Conservation (phyloP, 148 eudicot species). For the Chenopodium album region DNA sequence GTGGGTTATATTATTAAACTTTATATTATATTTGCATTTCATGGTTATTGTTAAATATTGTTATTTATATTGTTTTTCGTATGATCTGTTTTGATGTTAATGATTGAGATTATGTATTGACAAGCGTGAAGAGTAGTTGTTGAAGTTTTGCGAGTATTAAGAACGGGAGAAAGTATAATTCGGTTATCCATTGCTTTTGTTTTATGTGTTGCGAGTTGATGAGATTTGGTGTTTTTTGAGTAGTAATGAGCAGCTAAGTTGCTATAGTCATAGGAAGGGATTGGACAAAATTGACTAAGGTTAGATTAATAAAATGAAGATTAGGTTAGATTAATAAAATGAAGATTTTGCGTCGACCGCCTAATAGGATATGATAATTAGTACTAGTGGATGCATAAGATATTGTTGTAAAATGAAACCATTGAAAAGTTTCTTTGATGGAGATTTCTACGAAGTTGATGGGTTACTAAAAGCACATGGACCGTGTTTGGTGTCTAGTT, state of each 20-base stretch:
- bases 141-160: too few relatives aligned
- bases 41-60: too few relatives aligned
- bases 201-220: background rate
- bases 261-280: background rate
- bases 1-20: constrained; percentile 12
- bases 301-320: background rate
- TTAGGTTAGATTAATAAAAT: constrained; percentile 7
- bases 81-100: too few relatives aligned
- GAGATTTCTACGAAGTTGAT: constrained; percentile 32
- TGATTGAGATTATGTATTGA: too few relatives aligned
- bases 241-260: constrained; percentile 10
- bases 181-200: background rate
- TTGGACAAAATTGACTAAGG: constrained; percentile 13
- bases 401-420: constrained; percentile 2
- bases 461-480: constrained; percentile 32
- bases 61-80: too few relatives aligned
- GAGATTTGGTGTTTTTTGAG: background rate
- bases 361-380: constrained; percentile 9
- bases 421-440: constrained; percentile 14
- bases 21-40: background rate
- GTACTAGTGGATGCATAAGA: constrained; percentile 1
- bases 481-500: constrained; percentile 5
- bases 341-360: background rate
- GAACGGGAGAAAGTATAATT: too few relatives aligned
- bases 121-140: too few relatives aligned